Percentiles rank a stretch among this genome's conserved stretches.
Evolutionary conservation across 2,329 filamentous ascomycete species (phyloP).

Genomic region (Periconia digitata): DNA sequence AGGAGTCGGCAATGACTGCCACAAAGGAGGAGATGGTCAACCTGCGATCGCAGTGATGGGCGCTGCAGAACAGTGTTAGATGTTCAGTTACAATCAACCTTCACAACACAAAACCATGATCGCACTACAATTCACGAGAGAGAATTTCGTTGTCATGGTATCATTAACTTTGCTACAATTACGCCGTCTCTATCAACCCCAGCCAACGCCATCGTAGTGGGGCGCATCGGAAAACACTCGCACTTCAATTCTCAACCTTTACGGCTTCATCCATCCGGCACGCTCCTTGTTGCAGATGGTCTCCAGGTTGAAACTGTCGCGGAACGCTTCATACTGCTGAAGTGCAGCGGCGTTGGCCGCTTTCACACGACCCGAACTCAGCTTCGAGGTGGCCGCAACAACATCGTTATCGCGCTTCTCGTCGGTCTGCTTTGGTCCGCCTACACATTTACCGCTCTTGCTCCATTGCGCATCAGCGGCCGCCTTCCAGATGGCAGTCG

Average conservation of each 20-base stretch:
- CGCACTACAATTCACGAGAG: no score
- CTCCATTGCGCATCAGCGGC: slow-evolving; percentile 42
- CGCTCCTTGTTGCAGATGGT: slow-evolving; percentile 29
- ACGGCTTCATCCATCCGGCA: slow-evolving; percentile 41
- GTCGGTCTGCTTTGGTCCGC: slow-evolving; percentile 21
- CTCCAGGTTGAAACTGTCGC: slow-evolving; percentile 29
- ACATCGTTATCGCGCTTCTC: slow-evolving; percentile 7
- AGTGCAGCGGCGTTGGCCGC: slow-evolving; percentile 18
- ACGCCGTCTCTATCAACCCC: no score
- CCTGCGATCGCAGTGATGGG: no score
- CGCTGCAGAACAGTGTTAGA: no score
- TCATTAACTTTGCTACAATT: no score
- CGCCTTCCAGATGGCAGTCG: slow-evolving; percentile 40
- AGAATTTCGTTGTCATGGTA: no score
- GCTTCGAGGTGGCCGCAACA: slow-evolving; percentile 20
- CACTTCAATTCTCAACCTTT: slow-evolving; percentile 2
- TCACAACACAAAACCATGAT: no score
- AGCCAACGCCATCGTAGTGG: no score
- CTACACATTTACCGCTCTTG: slow-evolving; percentile 34
- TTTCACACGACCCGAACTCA: slow-evolving; percentile 21
- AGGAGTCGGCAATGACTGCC: no score
- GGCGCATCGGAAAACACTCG: background rate
- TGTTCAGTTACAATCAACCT: no score
- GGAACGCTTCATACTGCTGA: slow-evolving; percentile 26
- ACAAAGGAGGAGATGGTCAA: no score